Base-by-base conservation (phyloP, 2,329 filamentous ascomycete genomes). In the Setomelanomma holmii region DNA sequence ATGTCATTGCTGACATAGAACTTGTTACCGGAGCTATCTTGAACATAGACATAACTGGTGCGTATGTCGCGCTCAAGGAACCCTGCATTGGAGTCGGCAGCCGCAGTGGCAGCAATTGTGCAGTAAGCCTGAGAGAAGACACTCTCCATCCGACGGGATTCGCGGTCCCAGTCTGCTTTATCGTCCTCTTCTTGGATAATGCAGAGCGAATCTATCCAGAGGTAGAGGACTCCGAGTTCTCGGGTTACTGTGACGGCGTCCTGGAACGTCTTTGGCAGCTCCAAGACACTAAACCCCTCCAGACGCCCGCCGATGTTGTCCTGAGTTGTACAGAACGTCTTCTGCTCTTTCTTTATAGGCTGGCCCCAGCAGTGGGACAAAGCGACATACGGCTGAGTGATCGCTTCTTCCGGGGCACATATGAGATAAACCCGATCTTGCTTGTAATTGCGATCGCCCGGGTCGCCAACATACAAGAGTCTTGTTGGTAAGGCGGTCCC, bases 281-380 rank as follows among this genome's bases (percentile, higher is more conserved):
- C 49, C 30, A 34, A 55, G 17, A 64, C 12, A 33, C 19, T 42
- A 23, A 67, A 59, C 12, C 52, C 43, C 19, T 27, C 38, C 20
- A 30, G 17, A 20, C 49, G 45, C 16, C 3, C 11, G 5, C 30
- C 23, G 17, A 63, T 22, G 34, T 61, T 64, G 10, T 44, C 45
- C 16, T 50, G 19, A 21, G 51, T 53, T 22, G 56, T 61, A 41
- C 58, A 63, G 36, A 51, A 64, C 33, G 24, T 35, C 24, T 42
- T 45, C 38, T 56, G 38, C 10, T 48, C 34, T 22, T 47, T 11
- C 11, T 38, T 40, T 35, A 47, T 36, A 35, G 48, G 42, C 16
- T 59, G 17, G 10, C 57, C 59, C 61, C 58, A 65, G 38, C 60
- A 53, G 39, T 66, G 60, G 23, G 53, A 62, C 22, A 61, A 53